Percentiles rank a stretch among this genome's conserved stretches.
Conservation (phyloP, 1,139 yeast genomes). For the Pichia sp. region DNA sequence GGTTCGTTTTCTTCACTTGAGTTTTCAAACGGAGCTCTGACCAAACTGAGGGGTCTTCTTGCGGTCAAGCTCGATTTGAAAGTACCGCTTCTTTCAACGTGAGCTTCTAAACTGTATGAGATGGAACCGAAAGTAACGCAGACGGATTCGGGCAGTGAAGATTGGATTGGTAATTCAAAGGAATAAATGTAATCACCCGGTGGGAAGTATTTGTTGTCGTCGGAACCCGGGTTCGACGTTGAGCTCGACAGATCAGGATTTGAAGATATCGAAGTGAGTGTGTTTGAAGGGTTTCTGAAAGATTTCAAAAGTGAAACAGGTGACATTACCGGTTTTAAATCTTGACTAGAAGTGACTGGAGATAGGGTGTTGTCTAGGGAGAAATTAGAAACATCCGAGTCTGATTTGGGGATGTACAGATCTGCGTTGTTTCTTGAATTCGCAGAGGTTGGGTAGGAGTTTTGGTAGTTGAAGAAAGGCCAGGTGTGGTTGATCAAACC, state of each 20-base stretch:
- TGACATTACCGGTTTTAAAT: slow-evolving; percentile 29
- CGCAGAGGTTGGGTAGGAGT: slow-evolving; percentile 26
- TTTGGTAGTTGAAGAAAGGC: slow-evolving; percentile 69
- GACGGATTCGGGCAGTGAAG: slow-evolving; percentile 80
- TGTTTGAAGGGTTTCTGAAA: slow-evolving; percentile 14
- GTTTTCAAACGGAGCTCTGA: slow-evolving; percentile 75
- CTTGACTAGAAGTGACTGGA: slow-evolving; percentile 25
- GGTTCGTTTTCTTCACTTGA: slow-evolving; percentile 92
- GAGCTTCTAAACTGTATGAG: slow-evolving; percentile 64
- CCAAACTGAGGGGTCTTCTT: slow-evolving; percentile 58
- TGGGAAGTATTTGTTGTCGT: slow-evolving; percentile 43
- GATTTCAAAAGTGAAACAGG: slow-evolving; percentile 37
- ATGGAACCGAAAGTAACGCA: slow-evolving; percentile 82
- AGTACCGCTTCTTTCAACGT: slow-evolving; percentile 74
- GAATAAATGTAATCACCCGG: slow-evolving; percentile 93
- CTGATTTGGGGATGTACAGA: slow-evolving; percentile 38
- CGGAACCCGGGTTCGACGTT: slow-evolving; percentile 18
- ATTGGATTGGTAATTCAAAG: slow-evolving; percentile 85
- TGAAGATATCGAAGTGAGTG: slow-evolving; percentile 23
- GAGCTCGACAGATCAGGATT: neutral
- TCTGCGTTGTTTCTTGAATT: slow-evolving; percentile 58
- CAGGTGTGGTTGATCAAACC: slow-evolving; percentile 80
- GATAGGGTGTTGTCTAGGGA: slow-evolving; percentile 34
- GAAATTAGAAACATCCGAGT: slow-evolving; percentile 32
- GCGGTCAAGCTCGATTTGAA: slow-evolving; percentile 77